Evolutionary conservation across 306 rosid species (phyloP).

Genomic region (Cucurbita pepo): DNA sequence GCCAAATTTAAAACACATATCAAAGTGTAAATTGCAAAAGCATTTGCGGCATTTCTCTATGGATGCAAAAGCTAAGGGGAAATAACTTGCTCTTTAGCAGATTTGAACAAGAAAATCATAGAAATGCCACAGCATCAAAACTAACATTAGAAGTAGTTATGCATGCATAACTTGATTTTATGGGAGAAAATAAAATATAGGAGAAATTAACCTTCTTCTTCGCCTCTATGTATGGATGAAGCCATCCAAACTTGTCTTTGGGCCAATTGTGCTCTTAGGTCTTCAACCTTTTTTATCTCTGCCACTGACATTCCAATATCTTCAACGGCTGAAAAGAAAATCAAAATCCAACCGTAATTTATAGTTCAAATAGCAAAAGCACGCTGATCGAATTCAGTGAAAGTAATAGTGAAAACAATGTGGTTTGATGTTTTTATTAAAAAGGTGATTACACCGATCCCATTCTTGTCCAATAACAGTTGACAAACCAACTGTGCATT

Average conservation of each 20-base stretch:
- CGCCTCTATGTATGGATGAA: conserved; percentile 82
- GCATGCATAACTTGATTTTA: neutral
- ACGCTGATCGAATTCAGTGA: neutral
- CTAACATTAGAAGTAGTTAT: neutral
- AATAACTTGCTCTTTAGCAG: neutral
- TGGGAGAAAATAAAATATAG: conserved; percentile 8
- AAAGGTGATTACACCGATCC: neutral
- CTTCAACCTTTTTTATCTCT: conserved; percentile 25
- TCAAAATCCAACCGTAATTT: conserved; percentile 12
- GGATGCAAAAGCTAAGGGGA: neutral
- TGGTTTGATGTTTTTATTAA: neutral
- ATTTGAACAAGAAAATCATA: neutral
- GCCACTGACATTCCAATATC: conserved; percentile 33
- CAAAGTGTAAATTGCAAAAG: neutral
- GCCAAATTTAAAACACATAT: neutral
- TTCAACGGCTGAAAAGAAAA: conserved; percentile 40
- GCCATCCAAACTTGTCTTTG: conserved; percentile 83
- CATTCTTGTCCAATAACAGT: neutral
- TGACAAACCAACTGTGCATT: neutral
- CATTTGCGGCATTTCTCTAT: neutral
- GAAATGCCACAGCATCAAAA: neutral
- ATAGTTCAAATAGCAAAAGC: neutral
- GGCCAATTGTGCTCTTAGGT: conserved; percentile 35
- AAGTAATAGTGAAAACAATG: neutral
- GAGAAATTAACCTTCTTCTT: conserved; percentile 63